Base-by-base conservation (phyloP, 73 alveolate genomes). In the Breviolum minutum region DNA sequence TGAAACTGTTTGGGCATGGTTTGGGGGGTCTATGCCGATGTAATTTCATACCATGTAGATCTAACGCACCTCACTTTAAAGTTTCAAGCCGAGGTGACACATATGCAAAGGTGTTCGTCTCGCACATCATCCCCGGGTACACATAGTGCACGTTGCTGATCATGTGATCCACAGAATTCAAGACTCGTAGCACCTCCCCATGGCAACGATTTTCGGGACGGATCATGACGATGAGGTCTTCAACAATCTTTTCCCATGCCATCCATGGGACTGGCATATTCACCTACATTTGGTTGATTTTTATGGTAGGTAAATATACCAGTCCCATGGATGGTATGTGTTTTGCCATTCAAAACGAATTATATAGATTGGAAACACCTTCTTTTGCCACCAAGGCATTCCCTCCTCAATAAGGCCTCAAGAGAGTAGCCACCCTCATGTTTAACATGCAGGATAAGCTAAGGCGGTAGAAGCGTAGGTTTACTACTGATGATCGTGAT, bases 111-210 rank as follows among this genome's bases (percentile, higher is more conserved):
- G 95, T 87, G 40, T 64, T 87, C 26, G 60, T 48, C 60, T 13
- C 2, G 68, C 95, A 89, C 76, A 30, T 89, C 27, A 73, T 54
- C 60, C 95, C 95, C 7, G 95, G 95, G n/a, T 69, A 89, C 60
- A 89, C 95, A n/a, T 69, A 69, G 68, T 69, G 27, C 40, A 89
- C 95, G 64, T 89, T 89, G 71, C 95, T 89, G 95, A 89, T 89
- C 95, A 89, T 89, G 95, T 89, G 95, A 74, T 89, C 86, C 84
- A 89, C 73, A 11, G 95, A 68, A 24, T 89, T 89, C 73, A 89
- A 22, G 32, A 89, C 86, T 5, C 86, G 68, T 70, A 82, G 20
- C 71, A 82, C 90, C 90, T 79, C 10, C 8, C 61, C 17, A 74
- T 26, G 84, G 20, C 84, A 74, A 10, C 24, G 10, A 24, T 6